Evolutionary conservation across 371 early-diverging fungal species (phyloP).

Genomic region (Haplosporangium sp.): DNA sequence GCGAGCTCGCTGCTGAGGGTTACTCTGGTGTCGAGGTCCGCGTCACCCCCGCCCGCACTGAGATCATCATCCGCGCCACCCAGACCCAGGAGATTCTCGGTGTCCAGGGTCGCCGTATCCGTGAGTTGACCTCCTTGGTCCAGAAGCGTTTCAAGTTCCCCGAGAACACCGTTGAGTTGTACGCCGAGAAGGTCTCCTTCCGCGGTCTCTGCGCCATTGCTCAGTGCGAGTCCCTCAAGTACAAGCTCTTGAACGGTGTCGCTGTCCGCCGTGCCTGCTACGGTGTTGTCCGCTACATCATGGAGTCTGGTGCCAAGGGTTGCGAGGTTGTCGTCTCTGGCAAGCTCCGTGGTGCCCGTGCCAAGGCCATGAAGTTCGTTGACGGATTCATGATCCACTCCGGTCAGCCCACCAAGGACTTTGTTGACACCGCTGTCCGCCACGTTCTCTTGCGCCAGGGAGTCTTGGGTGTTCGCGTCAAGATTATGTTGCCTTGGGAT

Average conservation of each 20-base stretch:
- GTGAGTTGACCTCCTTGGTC: constrained; percentile 97
- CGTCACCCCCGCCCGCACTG: constrained; percentile 98
- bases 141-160: constrained; percentile 99
- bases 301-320: constrained; percentile 99
- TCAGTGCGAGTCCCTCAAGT: constrained; percentile 98
- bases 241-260: constrained; percentile 97
- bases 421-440: constrained; percentile 97
- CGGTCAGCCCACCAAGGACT: constrained; percentile 98
- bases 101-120: constrained; percentile 98
- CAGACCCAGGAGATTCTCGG: constrained; percentile 99
- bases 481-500: constrained; percentile 99
- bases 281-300: constrained; percentile 98
- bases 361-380: constrained; percentile 99
- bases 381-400: constrained; percentile 99
- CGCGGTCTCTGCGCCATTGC: constrained; percentile 99
- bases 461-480: constrained; percentile 99
- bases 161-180: constrained; percentile 97
- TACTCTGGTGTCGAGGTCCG: constrained; percentile 98
- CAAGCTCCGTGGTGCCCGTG: constrained; percentile 99
- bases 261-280: constrained; percentile 99
- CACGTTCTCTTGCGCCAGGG: constrained; percentile 99
- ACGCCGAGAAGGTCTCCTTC: constrained; percentile 98
- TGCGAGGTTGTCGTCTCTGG: constrained; percentile 99
- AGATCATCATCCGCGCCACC: constrained; percentile 99
- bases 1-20: constrained; percentile 82